Conservation (phyloP, 805 yeast species). For the Saturnispora gosingensis region DNA sequence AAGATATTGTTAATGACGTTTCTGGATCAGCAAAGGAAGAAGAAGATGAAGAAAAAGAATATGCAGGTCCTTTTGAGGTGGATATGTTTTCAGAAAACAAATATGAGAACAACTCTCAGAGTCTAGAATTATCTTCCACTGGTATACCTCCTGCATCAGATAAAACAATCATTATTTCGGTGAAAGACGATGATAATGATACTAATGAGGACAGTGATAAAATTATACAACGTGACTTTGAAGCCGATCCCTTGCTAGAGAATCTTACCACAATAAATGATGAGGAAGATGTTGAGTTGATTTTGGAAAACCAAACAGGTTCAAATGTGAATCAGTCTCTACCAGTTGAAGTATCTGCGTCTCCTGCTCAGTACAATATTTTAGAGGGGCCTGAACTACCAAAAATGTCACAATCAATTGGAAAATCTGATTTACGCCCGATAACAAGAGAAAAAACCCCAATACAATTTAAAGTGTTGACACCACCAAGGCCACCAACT, state of each 20-base stretch:
- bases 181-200: background rate
- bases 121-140: background rate
- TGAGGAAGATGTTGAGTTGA: background rate
- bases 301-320: background rate
- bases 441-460: background rate
- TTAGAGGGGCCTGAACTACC: background rate
- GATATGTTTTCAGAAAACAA: background rate
- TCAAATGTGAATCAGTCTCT: background rate
- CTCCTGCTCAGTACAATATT: background rate
- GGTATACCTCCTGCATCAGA: background rate
- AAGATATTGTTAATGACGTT: background rate
- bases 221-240: background rate
- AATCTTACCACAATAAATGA: background rate
- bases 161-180: background rate
- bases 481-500: slow-evolving; percentile 17
- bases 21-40: background rate
- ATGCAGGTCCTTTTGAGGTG: background rate
- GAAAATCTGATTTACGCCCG: background rate
- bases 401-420: background rate
- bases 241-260: background rate
- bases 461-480: slow-evolving; percentile 7
- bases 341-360: background rate
- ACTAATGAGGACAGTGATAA: background rate
- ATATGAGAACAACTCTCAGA: background rate
- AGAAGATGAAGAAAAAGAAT: background rate